Base-by-base conservation (phyloP, 2,329 filamentous ascomycete genomes). In the Aspergillus sp. region DNA sequence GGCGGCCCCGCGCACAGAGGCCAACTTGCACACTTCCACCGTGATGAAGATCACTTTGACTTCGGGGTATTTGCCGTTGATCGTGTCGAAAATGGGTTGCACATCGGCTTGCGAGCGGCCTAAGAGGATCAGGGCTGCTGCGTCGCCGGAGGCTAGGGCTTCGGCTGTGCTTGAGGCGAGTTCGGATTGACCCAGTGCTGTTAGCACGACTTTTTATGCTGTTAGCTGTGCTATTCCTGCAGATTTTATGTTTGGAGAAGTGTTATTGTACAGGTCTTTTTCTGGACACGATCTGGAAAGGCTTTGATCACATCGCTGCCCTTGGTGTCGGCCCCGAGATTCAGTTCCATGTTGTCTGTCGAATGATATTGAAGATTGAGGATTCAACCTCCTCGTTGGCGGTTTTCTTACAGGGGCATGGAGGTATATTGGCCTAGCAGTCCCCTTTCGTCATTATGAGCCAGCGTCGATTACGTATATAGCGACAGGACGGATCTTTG, bases 281-380 rank as follows among this genome's bases (percentile, higher is more conserved):
- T 51, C 41, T 57, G 55, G 19, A 67, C 57, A 19, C 52, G 41
- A 5, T 61, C 53, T 5, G 55, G 49, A 47, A 65, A 65, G 36
- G 52, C 55, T 5, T 53, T 47, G 4, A 59, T 57, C 26, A 67
- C 63, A 10, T 66, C 59, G 2, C 43, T 50, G 10, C 63, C 65
- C 27, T 56, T 61, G 4, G 57, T 65, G 5, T 59, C 50, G 7
- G 40, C 7, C n/a, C 44, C 44, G 10, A 41, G 46, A 28, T 30
- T 29, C 6, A 29, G 34, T 19, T 3, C 28, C 28, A 39, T 47
- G 19, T 7, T 29, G 27, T 19, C 12, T 44, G 29, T 10, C 26
- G 19, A 26, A 4, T 8, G 7, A 19, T 8, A 8, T 12, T 9
- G 36, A 39, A 26, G 36, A 39, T 8, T 8, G 19, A 8, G 26